Evolutionary conservation across 768 basidiomycete genomes (phyloP), one percentile per base, ranked within the genome.

Genomic region (Solioccasus polychromus): DNA sequence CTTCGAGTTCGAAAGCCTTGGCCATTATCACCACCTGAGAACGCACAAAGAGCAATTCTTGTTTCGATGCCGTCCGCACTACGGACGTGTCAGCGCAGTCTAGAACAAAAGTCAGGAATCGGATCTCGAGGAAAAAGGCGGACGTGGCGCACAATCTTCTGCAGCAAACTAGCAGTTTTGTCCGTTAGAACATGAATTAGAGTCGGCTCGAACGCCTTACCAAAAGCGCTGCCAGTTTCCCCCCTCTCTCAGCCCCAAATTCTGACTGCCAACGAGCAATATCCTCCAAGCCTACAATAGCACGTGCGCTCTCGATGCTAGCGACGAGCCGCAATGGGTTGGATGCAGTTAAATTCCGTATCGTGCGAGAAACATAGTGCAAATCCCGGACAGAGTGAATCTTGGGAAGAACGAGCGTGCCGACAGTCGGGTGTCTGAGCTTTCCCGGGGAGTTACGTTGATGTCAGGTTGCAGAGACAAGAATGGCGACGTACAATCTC

Each of bases 61-160:
- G 71, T 23, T 88, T 79, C 8, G 86, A 82, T 6, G 72, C 54
- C 6, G 93, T 85, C 22, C 94, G 82, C 26, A 85, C 76, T 42
- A 96, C 83, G 5, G 80, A 81, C 3, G 92, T 87, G 60, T 92
- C 88, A 1, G 93, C 92, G 57, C 94, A 96, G 63, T 91, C 92
- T 95, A 15, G 47, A 29, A n/a, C 28, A 28, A 29, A 28, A 25
- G 52, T 53, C 35, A 47, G 37, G 38, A 28, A 10, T 36, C 1
- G 15, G 22, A 34, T 35, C 35, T 14, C 17, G 30, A 45, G 15
- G 38, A 11, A 36, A 47, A 28, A 53, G 24, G 19, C n/a, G n/a
- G n/a, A 30, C 12, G 9, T 34, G 19, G 59, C 77, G 52, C 64
- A 92, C 91, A 95, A 58, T 97, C 93, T 70, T 97, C 93, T 18